A percentile compares a stretch with the other conserved stretches of the same genome.
phyloP scores from a whole-genome alignment of 73 alveolate species.

The Breviolum minutum region DNA sequence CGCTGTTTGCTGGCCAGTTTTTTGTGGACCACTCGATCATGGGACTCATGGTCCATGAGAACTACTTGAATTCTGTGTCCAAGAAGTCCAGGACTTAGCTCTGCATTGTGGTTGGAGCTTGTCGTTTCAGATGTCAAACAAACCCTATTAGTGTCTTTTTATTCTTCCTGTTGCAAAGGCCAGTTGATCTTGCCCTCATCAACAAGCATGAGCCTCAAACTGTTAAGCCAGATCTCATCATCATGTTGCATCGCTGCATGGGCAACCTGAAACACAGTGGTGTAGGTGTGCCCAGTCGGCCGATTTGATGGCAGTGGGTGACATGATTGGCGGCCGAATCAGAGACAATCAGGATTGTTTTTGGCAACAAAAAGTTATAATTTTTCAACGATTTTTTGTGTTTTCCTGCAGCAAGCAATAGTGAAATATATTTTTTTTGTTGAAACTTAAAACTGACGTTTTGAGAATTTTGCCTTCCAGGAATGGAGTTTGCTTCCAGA shows the following conservation, averaged over 20 bases:
- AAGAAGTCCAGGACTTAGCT: constrained; percentile 25
- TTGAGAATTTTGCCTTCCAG: background rate
- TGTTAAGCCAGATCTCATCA: no score
- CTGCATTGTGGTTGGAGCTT: background rate
- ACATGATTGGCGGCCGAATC: constrained; percentile 61
- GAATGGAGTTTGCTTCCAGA: constrained; percentile 93
- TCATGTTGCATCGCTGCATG: background rate
- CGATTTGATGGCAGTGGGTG: constrained; percentile 80
- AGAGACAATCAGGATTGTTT: constrained; percentile 57
- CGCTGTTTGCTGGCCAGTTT: background rate
- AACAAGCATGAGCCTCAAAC: background rate
- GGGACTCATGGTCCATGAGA: constrained; percentile 94
- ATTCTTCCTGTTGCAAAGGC: background rate
- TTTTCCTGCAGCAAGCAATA: no score
- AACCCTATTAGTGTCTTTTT: no score
- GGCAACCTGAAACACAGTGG: background rate
- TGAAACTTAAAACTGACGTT: background rate
- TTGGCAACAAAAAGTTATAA: background rate
- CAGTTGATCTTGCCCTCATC: constrained; percentile 17
- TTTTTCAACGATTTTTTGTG: background rate
- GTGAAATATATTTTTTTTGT: background rate
- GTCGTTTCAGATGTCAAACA: background rate
- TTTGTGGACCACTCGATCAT: constrained; percentile 93
- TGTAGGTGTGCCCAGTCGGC: constrained; percentile 88
- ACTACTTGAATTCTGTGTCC: constrained; percentile 75